These are phyloP conservation scores for Trametes cubensis DNA, from an alignment of 768 basidiomycete genomes.

Conservation along the genomic window DNA sequence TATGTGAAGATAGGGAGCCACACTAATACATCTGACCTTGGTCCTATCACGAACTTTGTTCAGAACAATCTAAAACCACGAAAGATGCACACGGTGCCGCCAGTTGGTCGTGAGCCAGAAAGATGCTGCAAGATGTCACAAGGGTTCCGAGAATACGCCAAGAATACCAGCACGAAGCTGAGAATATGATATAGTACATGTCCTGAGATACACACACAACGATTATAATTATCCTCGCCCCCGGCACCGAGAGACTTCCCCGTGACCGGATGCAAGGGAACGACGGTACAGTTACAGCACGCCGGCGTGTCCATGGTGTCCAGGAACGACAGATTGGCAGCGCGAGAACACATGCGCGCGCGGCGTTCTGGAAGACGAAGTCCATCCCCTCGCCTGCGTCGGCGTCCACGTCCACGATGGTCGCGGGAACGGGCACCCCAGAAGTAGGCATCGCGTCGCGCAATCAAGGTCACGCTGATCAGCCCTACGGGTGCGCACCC, in stretches of 20 bases:
- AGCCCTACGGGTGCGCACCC: conserved; percentile 34
- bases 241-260: conserved; percentile 17
- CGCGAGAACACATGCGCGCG: conserved; percentile 9
- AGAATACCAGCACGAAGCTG: conserved; percentile 7
- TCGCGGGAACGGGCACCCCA: conserved; percentile 19
- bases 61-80: no score
- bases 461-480: conserved; percentile 15
- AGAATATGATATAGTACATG: conserved; percentile 7
- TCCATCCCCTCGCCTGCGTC: not conserved
- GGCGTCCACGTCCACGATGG: conserved; percentile 14
- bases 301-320: conserved; percentile 20
- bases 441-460: not conserved
- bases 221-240: conserved; percentile 3
- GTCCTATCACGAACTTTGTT: no score
- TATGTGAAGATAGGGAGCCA: no score
- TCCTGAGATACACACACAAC: not conserved
- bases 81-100: not conserved
- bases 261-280: conserved; percentile 6
- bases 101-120: not conserved
- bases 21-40: no score
- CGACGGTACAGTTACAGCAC: not conserved
- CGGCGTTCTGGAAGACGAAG: conserved; percentile 14
- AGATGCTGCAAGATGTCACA: not conserved
- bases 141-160: not conserved
- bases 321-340: conserved; percentile 18